Evolutionary conservation across 176 grass and related monocot genomes (phyloP).

Genomic region (Triticum urartu): DNA sequence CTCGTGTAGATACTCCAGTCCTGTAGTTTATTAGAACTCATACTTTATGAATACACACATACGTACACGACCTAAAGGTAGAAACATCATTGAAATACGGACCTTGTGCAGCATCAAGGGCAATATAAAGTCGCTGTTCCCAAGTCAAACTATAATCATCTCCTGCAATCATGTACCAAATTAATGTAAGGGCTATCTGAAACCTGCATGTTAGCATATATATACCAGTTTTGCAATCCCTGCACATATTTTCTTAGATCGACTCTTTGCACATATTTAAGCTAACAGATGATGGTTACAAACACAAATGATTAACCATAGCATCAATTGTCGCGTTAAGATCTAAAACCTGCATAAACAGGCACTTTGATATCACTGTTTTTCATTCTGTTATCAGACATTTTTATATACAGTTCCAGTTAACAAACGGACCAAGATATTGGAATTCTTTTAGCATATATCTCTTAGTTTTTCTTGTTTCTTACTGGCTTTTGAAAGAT

Average conservation of each 20-base stretch:
- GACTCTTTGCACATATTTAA: neutral
- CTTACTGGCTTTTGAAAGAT: neutral
- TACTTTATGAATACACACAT: neutral
- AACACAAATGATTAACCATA: neutral
- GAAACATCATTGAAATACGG: neutral
- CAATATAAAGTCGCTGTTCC: slow-evolving; percentile 44
- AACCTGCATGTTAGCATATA: neutral
- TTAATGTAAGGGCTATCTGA: neutral
- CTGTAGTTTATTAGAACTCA: slow-evolving; percentile 7
- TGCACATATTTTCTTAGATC: neutral
- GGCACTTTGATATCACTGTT: too few species aligned
- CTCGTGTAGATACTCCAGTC: slow-evolving; percentile 25
- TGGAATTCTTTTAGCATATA: neutral
- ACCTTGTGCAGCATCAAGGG: slow-evolving; percentile 39
- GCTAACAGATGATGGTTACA: neutral
- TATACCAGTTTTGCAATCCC: neutral
- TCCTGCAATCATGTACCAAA: neutral
- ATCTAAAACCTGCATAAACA: neutral
- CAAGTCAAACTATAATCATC: slow-evolving; percentile 16
- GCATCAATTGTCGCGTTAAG: neutral
- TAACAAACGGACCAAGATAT: neutral
- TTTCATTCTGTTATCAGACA: neutral
- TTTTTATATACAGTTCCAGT: neutral
- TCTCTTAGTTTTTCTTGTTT: neutral
- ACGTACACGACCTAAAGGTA: neutral